These are phyloP conservation scores for Xanthoconium separans DNA, from an alignment of 1,284 basidiomycete genomes.

Conservation along the genomic window DNA sequence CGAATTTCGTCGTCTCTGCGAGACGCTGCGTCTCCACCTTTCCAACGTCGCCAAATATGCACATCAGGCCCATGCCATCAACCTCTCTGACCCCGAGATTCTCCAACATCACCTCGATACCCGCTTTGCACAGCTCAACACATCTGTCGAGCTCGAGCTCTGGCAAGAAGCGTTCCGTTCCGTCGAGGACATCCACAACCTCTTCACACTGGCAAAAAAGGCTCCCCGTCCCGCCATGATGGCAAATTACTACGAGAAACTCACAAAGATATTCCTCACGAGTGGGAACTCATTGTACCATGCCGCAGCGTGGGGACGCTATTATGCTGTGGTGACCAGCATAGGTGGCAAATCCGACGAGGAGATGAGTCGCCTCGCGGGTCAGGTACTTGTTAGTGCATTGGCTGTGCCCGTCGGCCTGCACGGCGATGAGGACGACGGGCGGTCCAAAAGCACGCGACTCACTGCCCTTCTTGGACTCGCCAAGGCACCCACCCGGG, in stretches of 20 bases:
- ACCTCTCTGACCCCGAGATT: conserved; percentile 94
- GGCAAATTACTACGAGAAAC: conserved; percentile 99
- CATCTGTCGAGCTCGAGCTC: conserved; percentile 97
- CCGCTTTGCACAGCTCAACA: conserved; percentile 95
- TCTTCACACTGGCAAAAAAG: conserved; percentile 92
- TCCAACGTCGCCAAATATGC: conserved; percentile 95
- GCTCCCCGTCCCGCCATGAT: conserved; percentile 93
- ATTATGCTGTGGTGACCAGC: conserved; percentile 67
- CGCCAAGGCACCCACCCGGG: conserved; percentile 82
- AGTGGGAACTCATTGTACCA: conserved; percentile 95
- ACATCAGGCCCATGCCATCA: conserved; percentile 96
- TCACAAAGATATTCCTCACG: conserved; percentile 94
- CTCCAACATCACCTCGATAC: conserved; percentile 98
- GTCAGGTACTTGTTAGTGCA: conserved; percentile 90
- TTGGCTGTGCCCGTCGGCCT: conserved; percentile 91
- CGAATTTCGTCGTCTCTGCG: conserved; percentile 96
- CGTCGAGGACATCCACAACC: conserved; percentile 97
- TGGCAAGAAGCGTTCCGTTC: conserved; percentile 99
- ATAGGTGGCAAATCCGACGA: conserved; percentile 74
- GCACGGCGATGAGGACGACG: conserved; percentile 68
- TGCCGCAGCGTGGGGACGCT: conserved; percentile 94
- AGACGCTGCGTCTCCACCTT: conserved; percentile 94
- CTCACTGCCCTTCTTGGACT: conserved; percentile 89
- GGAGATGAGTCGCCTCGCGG: conserved; percentile 82
- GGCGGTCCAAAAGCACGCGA: conserved; percentile 73